These are phyloP conservation scores for Phalaenopsis aphrodite DNA, from an alignment of 106 monocot genomes.

Conservation along the genomic window DNA sequence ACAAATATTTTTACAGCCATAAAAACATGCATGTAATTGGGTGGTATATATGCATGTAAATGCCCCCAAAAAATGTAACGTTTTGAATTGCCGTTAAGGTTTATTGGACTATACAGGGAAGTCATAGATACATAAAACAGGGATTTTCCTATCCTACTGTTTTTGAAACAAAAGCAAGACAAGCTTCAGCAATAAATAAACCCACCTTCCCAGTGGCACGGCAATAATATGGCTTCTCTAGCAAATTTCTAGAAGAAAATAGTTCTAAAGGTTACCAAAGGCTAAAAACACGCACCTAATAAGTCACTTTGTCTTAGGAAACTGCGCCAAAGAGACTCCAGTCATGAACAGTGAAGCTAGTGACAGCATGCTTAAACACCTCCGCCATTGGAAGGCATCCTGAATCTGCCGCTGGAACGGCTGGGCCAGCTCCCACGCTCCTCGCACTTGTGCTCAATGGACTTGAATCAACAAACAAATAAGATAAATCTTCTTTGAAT, in stretches of 20 bases:
- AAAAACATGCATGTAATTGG: too few species aligned
- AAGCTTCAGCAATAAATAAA: too few species aligned
- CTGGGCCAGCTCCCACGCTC: constrained; percentile 56
- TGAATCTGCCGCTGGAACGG: constrained; percentile 43
- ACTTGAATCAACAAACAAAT: constrained; percentile 18
- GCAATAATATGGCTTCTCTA: not conserved
- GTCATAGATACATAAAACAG: too few species aligned
- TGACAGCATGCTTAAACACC: constrained; percentile 57
- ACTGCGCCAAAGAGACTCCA: constrained; percentile 59
- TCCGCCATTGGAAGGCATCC: constrained; percentile 57
- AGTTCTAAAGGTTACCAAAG: not conserved
- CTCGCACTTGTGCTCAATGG: constrained; percentile 68
- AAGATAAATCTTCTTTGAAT: too few species aligned
- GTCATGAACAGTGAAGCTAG: constrained; percentile 65
- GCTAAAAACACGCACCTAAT: not conserved
- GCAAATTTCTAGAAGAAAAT: not conserved
- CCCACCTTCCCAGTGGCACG: too few species aligned
- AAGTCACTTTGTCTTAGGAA: constrained; percentile 4
- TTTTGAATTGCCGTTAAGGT: too few species aligned
- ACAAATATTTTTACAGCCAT: too few species aligned
- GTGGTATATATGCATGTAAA: too few species aligned
- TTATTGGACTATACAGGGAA: too few species aligned
- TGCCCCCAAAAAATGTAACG: too few species aligned
- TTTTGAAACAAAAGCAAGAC: too few species aligned
- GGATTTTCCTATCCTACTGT: too few species aligned